A percentile compares a stretch with the other conserved stretches of the same genome.
Conservation (phyloP, 148 eudicot species). For the Oxyria digyna region DNA sequence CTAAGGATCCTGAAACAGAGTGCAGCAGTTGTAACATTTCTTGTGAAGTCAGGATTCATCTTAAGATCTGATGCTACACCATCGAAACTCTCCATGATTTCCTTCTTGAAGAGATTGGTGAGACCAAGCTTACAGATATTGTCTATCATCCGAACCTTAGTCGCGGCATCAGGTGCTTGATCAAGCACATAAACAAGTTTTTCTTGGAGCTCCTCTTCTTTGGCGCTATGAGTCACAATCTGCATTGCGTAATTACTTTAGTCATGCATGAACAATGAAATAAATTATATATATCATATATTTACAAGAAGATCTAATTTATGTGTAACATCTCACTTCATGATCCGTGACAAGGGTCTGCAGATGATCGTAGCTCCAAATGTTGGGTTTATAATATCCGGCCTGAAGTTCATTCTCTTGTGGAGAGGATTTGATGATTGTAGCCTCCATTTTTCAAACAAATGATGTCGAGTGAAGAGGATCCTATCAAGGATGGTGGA, state of each 20-base stretch:
- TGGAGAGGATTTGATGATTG: neutral
- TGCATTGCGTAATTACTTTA: constrained; percentile 1
- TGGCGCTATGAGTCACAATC: neutral
- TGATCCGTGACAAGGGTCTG: constrained; percentile 5
- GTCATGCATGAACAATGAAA: too few species aligned
- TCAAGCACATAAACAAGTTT: constrained; percentile 6
- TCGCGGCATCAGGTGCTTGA: constrained; percentile 1
- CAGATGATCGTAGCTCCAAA: constrained; percentile 26
- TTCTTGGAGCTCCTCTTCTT: constrained; percentile 12
- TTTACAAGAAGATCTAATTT: neutral
- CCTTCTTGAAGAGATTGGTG: constrained; percentile 11
- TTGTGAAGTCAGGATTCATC: neutral
- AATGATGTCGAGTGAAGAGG: neutral
- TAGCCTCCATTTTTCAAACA: neutral
- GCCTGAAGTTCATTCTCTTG: neutral
- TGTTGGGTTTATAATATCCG: constrained; percentile 30
- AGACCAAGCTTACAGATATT: constrained; percentile 18
- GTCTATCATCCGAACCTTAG: constrained; percentile 18
- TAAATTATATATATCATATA: too few species aligned
- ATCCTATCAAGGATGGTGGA: neutral
- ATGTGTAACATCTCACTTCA: constrained; percentile 7
- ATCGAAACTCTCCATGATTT: constrained; percentile 8
- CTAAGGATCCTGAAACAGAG: constrained; percentile 4
- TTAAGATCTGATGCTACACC: neutral
- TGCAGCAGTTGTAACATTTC: neutral